Conservation (phyloP, 768 basidiomycete species). For the Suillus spraguei region DNA sequence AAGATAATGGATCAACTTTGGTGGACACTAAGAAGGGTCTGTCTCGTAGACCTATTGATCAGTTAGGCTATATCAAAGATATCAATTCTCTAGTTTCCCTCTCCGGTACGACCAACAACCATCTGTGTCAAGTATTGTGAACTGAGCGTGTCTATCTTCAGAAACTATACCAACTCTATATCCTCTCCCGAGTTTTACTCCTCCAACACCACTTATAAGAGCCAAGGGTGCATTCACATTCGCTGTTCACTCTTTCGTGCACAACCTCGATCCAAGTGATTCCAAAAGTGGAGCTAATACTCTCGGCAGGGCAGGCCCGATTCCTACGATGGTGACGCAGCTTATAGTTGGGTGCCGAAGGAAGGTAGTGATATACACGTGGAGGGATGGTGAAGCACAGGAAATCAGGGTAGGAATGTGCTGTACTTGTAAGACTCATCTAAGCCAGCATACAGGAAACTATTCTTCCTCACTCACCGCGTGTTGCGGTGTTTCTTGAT, state of each 20-base stretch:
- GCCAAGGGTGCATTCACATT: constrained; percentile 87
- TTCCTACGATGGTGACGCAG: constrained; percentile 71
- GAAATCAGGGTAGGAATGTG: constrained; percentile 57
- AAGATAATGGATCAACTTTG: constrained; percentile 31
- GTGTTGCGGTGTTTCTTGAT: constrained; percentile 75
- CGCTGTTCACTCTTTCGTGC: constrained; percentile 65
- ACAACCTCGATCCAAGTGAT: constrained; percentile 39
- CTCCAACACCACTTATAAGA: constrained; percentile 71
- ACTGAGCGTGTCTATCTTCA: constrained; percentile 30
- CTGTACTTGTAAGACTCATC: not conserved
- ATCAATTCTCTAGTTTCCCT: constrained; percentile 85
- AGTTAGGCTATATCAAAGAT: constrained; percentile 83
- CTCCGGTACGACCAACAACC: constrained; percentile 59
- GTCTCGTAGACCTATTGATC: constrained; percentile 77
- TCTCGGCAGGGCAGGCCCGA: constrained; percentile 39
- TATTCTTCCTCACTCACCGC: constrained; percentile 85
- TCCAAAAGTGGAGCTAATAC: constrained; percentile 19
- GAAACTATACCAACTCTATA: constrained; percentile 77
- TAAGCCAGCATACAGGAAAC: constrained; percentile 62
- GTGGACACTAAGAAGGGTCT: constrained; percentile 70
- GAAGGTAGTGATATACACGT: constrained; percentile 82
- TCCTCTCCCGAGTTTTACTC: constrained; percentile 71
- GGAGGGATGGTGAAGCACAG: constrained; percentile 83
- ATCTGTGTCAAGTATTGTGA: constrained; percentile 1
- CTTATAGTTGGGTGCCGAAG: constrained; percentile 86